Evolutionary conservation across 2,329 filamentous ascomycete species (phyloP), one percentile per base, ranked within the genome.

Genomic region (Venturia pyrina): DNA sequence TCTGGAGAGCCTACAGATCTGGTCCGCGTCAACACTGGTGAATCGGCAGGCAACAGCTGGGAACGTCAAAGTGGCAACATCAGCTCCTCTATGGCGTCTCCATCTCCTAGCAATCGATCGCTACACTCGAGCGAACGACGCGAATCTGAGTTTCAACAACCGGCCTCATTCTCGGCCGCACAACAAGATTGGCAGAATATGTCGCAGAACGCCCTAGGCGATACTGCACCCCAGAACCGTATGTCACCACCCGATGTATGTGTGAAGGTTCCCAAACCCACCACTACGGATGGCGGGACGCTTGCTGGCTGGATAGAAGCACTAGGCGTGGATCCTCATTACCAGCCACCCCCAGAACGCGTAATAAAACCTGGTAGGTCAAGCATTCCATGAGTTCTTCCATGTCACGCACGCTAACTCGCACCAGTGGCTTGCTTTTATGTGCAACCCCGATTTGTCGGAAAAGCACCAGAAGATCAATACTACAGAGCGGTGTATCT

Each of bases 401-500:
- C 59, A 56, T n/a, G 68, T 68, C 67, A 64, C 17, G 15, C 32
- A 28, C 24, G 56, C 63, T 67, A 64, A 69, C 34, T 28, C 34
- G 61, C 40, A 37, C 78, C 83, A 75, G 87, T 96, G 53, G 93
- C 93, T 62, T 97, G 93, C 78, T 92, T 98, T 75, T 98, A 96
- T 73, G 79, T 97, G 28, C 82, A 86, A 81, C 72, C 83, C 76
- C 67, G 83, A 63, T 76, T 83, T 17, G 75, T 81, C 34, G 81
- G 80, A 44, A 75, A 78, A 64, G 74, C 78, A 63, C 73, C 78
- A 3, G 77, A 81, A 41, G 81, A 85, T 44, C 85, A 87, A 68
- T 89, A 89, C 70, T 88, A 97, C 77, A 87, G 89, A 68, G 93
- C 95, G 7, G 82, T 98, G 17, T 99, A 99, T 74, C 80, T 98